Evolutionary conservation across 2,329 filamentous ascomycete genomes (phyloP).

Genomic region (Chrysoporthe puriensis): DNA sequence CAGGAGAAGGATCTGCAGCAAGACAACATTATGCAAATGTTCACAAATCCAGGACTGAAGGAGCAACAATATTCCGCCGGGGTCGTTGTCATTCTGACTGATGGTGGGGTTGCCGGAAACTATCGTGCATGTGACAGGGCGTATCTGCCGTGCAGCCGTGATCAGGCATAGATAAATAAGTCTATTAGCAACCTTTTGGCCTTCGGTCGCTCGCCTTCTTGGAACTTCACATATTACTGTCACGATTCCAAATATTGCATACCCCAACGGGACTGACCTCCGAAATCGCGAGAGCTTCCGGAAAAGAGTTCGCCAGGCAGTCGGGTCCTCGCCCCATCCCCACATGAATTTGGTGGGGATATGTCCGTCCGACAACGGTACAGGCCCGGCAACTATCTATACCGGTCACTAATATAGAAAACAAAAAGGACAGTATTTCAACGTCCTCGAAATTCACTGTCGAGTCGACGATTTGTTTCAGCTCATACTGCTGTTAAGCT

Average conservation of each 20-base stretch:
- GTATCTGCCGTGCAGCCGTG: no score
- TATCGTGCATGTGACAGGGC: no score
- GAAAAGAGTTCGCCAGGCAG: not conserved
- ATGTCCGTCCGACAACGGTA: not conserved
- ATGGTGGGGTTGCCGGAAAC: not conserved
- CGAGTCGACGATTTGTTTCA: not conserved
- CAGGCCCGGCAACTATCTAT: not conserved
- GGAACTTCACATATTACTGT: no score
- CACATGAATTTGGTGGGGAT: not conserved
- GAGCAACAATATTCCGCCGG: not conserved
- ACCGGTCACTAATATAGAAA: no score
- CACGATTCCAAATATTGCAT: not conserved
- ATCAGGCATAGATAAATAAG: no score
- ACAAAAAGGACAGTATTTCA: not conserved
- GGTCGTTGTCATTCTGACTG: not conserved
- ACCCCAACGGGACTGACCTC: not conserved
- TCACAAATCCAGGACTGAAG: not conserved
- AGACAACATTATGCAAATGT: not conserved
- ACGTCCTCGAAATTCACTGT: not conserved
- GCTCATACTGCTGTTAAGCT: not conserved
- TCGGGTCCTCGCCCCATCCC: not conserved
- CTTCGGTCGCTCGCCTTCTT: no score
- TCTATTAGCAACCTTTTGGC: no score
- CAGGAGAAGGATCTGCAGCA: not conserved
- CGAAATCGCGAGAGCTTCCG: not conserved